phyloP scores from a whole-genome alignment of 495 filamentous ascomycete species.

The Opeltia flavorubescens region DNA sequence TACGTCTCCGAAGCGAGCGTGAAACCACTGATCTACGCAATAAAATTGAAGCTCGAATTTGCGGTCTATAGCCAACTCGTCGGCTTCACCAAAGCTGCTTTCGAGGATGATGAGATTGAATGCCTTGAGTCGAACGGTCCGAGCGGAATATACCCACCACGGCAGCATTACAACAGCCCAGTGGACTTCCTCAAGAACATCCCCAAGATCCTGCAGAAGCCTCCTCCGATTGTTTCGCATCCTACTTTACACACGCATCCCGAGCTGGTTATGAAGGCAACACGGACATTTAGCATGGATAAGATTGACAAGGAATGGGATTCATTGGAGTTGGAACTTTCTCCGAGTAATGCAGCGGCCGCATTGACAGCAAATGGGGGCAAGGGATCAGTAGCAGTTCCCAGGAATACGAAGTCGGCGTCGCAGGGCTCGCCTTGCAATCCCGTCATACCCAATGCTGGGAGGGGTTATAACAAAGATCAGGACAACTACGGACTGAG shows the following conservation, averaged over 20 bases:
- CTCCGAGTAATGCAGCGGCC: not conserved
- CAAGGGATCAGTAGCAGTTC: not conserved
- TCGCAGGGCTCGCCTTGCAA: not conserved
- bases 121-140: too few relatives aligned
- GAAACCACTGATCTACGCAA: slow-evolving; percentile 31
- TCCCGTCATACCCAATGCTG: not conserved
- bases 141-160: slow-evolving; percentile 15
- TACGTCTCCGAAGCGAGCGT: slow-evolving; percentile 27
- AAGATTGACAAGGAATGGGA: not conserved
- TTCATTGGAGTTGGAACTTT: not conserved
- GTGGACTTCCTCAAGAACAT: slow-evolving; percentile 19
- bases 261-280: not conserved
- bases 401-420: not conserved
- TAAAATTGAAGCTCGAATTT: slow-evolving; percentile 37
- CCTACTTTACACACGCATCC: not conserved
- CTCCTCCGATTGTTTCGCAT: not conserved
- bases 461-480: not conserved
- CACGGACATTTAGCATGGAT: not conserved
- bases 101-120: too few relatives aligned
- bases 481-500: not conserved
- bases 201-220: not conserved
- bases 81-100: slow-evolving; percentile 16
- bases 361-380: not conserved
- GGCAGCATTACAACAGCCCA: slow-evolving; percentile 18
- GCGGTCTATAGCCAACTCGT: slow-evolving; percentile 28